Evolutionary conservation across 2,329 filamentous ascomycete species (phyloP), one percentile per base, ranked within the genome.

Genomic region (Zopfia rhizophila): DNA sequence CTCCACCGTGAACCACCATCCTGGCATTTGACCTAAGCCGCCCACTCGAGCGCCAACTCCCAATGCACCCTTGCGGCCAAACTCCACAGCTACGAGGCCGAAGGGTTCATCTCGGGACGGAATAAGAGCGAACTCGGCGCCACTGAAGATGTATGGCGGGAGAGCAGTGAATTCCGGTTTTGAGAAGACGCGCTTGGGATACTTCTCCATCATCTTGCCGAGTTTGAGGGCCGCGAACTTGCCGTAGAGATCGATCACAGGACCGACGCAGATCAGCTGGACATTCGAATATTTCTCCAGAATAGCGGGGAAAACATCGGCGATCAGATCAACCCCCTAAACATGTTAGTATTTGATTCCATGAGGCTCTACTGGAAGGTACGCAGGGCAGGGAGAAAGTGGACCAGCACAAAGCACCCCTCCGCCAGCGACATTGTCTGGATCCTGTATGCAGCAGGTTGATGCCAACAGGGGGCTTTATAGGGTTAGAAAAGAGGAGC

Each of bases 1-100:
- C 63, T 88, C 85, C 43, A 88, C 81, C 0, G 85, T 87, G 65
- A 82, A 88, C 85, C 85, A 88, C 81, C 84, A 87, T 17, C 85
- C 85, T 14, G 85, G 85, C 84, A 88, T 87, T 61, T 86, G 82
- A n/a, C 85, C 60, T n/a, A 88, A 75, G 42, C 85, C 85, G 54
- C 85, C 85, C 25, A 88, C 85, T 41, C 84, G 77, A 25, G 84
- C 82, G 32, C 85, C 85, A 44, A 88, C 83, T 56, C 85, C 85
- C 30, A 88, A 75, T 14, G 85, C 85, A 58, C 85, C 85, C 65
- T 88, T 87, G 17, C 85, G 77, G 45, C 85, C 85, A 55, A 88
- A 88, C 58, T 88, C 85, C 30, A 88, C 85, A 22, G 85, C 85
- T 4, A 88, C 85, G 19, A 88, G 72, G 36, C 85, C 85, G 55